These are phyloP conservation scores for Chalciporus sp. DNA, from an alignment of 1,284 basidiomycete genomes.

Conservation along the genomic window DNA sequence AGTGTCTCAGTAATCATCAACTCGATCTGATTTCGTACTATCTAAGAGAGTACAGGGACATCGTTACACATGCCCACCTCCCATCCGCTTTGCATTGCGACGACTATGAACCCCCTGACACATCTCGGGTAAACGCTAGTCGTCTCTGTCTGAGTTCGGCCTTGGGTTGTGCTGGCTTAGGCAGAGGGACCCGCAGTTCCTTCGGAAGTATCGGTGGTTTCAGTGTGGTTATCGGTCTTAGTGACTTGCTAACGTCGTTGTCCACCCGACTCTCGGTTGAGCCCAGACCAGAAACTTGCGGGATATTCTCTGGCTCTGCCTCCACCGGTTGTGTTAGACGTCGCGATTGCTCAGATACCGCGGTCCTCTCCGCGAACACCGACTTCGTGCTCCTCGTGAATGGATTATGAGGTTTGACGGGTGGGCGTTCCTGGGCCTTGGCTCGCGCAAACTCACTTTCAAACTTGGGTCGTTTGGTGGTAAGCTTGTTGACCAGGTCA, in stretches of 20 bases:
- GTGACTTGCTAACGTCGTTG: constrained; percentile 19
- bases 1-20: too few relatives aligned
- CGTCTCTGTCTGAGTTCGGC: constrained; percentile 23
- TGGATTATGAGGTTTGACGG: constrained; percentile 23
- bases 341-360: not conserved
- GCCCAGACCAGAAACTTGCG: constrained; percentile 13
- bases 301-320: not conserved
- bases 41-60: too few relatives aligned
- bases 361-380: constrained; percentile 21
- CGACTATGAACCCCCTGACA: not conserved
- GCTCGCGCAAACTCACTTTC: constrained; percentile 27
- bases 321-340: not conserved
- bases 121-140: constrained; percentile 18
- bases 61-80: not conserved
- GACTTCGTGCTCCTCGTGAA: constrained; percentile 22
- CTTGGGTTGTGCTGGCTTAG: constrained; percentile 10
- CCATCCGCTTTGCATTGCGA: not conserved
- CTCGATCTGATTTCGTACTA: too few relatives aligned
- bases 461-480: constrained; percentile 25
- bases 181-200: constrained; percentile 18
- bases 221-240: constrained; percentile 42
- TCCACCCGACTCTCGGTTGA: not conserved
- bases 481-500: constrained; percentile 24
- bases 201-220: constrained; percentile 37
- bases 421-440: constrained; percentile 7